Conservation (phyloP, 306 rosid species). For the Betula pendula region DNA sequence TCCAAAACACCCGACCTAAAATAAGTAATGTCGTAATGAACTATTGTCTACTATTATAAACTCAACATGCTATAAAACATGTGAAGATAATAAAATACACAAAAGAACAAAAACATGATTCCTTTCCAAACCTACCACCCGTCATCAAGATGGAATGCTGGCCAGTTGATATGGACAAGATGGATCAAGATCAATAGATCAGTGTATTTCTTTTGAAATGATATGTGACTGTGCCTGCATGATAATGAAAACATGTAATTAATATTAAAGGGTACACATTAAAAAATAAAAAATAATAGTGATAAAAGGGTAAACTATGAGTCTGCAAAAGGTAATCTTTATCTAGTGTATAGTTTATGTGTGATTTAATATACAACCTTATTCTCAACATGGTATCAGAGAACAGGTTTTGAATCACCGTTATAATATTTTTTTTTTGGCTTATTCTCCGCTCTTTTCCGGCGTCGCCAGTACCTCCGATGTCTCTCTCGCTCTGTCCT, state of each 20-base stretch:
- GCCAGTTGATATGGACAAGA: constrained; percentile 79
- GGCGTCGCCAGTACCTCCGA: too few species aligned
- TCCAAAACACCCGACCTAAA: constrained; percentile 91
- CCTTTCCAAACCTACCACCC: constrained; percentile 68
- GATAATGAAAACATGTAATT: constrained; percentile 1
- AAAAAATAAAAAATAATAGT: constrained; percentile 8
- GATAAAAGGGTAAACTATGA: constrained; percentile 9
- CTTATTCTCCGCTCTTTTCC: too few species aligned
- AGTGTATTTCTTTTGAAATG: constrained; percentile 58
- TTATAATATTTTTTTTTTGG: too few species aligned
- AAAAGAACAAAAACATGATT: constrained; percentile 10
- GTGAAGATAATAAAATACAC: background rate
- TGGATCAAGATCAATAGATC: constrained; percentile 70
- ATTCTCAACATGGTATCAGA: too few species aligned
- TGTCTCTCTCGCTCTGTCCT: too few species aligned
- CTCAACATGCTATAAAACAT: background rate
- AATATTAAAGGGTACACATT: background rate
- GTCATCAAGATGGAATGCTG: constrained; percentile 91
- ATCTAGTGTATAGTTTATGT: too few species aligned
- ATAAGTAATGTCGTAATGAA: background rate
- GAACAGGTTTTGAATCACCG: too few species aligned
- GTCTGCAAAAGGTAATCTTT: background rate
- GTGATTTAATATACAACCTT: too few species aligned
- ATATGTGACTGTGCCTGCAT: constrained; percentile 78
- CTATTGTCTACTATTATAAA: background rate